Percentiles rank a stretch among this genome's conserved stretches.
phyloP scores from a whole-genome alignment of 257 asterid species.

The Jacaranda mimosifolia region DNA sequence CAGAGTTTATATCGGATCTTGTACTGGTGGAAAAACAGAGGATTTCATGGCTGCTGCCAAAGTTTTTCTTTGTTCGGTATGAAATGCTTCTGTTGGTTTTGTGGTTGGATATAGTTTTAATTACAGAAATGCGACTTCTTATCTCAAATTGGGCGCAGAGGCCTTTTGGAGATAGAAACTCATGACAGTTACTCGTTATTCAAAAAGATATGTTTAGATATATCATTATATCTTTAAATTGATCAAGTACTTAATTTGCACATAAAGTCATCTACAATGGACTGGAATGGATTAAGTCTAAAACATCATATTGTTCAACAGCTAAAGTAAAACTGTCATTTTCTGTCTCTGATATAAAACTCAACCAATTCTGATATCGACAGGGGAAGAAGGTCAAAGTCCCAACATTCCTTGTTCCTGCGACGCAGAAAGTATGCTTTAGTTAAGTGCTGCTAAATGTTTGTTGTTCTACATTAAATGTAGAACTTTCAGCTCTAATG shows the following conservation, averaged over 20 bases:
- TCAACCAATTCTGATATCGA: too few species aligned
- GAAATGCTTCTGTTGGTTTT: conserved; percentile 28
- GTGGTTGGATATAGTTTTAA: too few species aligned
- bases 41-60: conserved; percentile 99
- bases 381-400: conserved; percentile 96
- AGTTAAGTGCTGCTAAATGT: conserved; percentile 1
- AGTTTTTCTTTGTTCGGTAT: conserved; percentile 84
- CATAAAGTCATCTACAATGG: not conserved
- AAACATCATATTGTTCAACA: too few species aligned
- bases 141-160: too few species aligned
- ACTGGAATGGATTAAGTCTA: too few species aligned
- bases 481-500: not conserved
- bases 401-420: conserved; percentile 97
- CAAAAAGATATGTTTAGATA: too few species aligned
- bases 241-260: not conserved
- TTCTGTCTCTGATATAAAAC: too few species aligned
- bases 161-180: too few species aligned
- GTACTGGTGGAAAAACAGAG: conserved; percentile 97
- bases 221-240: conserved; percentile 1
- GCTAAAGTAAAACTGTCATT: too few species aligned
- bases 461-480: not conserved
- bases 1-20: conserved; percentile 94
- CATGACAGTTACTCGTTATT: too few species aligned
- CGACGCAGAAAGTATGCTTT: conserved; percentile 87
- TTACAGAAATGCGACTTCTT: too few species aligned